Base-by-base conservation (phyloP, 192 early-diverging fungal species). In the Rhizoclosmatium sp. region DNA sequence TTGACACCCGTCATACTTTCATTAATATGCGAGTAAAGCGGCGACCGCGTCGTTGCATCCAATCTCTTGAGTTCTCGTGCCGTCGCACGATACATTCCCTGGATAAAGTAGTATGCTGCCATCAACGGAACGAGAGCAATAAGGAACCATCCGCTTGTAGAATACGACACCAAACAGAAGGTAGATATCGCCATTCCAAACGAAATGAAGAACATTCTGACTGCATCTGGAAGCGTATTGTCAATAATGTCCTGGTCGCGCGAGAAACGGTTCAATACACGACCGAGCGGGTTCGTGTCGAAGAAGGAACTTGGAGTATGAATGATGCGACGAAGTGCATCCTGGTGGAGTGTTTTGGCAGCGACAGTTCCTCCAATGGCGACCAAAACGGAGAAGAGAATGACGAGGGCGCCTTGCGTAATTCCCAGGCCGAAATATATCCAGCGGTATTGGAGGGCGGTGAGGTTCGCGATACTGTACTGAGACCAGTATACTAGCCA, bases 281-380 rank as follows among this genome's bases (percentile, higher is more conserved):
- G 84, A 19, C 93, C 93, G 1, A 93, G 78, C 5, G 93, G 93
- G 0, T 93, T 94, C 21, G 91, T 89, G 78, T 92, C 90, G 80
- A 92, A 95, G 85, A 98, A 96, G 2, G 85, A 84, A 65, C 92
- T 87, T 14, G 94, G 94, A 2, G 94, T 89, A 5, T 92, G 84
- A 70, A 95, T 69, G 19, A 97, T 87, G 42, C 89, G 83, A 12
- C 78, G 41, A 12, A 96, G 82, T 59, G 95, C 91, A 41, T 10
- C 87, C 87, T 73, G 86, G 82, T 97, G 95, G 7, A 95, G 78
- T 1, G 66, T 81, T 69, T 85, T 84, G 5, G 92, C 89, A 4
- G 92, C 40, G 87, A 87, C 14, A 1, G 85, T 80, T 65, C 86
- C 88, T 47, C 77, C 82, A 46, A 85, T 59, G 3, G 89, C 84